Percentiles rank a stretch among this genome's conserved stretches.
These are phyloP conservation scores for Gliomastix tumulicola DNA, from an alignment of 2,329 filamentous ascomycete genomes.

Conservation along the genomic window DNA sequence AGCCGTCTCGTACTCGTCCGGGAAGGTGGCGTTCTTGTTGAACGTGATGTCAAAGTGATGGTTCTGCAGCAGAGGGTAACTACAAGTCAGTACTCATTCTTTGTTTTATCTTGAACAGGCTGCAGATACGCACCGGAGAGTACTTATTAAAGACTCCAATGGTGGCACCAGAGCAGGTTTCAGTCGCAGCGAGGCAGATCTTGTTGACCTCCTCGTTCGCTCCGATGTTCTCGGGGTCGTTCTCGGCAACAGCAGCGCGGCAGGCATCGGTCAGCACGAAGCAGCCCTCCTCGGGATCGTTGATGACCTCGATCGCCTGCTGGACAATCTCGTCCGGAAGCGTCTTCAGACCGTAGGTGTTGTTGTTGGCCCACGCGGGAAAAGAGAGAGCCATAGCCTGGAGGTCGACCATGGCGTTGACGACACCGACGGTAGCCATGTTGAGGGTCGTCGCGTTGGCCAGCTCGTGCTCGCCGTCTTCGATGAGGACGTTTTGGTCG, in stretches of 20 bases:
- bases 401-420: constrained; percentile 61
- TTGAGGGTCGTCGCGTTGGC: constrained; percentile 34
- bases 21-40: constrained; percentile 42
- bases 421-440: constrained; percentile 55
- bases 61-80: too few relatives aligned
- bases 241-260: constrained; percentile 16
- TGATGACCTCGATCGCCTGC: constrained; percentile 5
- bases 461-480: neutral
- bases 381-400: constrained; percentile 48
- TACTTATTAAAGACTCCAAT: neutral
- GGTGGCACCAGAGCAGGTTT: constrained; percentile 7
- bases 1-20: constrained; percentile 48
- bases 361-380: constrained; percentile 49
- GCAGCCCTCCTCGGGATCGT: constrained; percentile 32
- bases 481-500: constrained; percentile 7
- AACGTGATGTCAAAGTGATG: constrained; percentile 48
- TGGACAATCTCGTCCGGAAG: constrained; percentile 36
- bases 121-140: constrained; percentile 2
- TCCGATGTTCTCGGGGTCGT: constrained; percentile 31
- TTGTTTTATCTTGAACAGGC: neutral
- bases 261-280: constrained; percentile 42
- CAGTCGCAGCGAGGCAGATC: constrained; percentile 43
- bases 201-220: constrained; percentile 26
- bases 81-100: neutral
- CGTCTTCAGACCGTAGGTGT: constrained; percentile 55